Conservation (phyloP, 2,329 filamentous ascomycete species). For the Exserohilum rostratum region DNA sequence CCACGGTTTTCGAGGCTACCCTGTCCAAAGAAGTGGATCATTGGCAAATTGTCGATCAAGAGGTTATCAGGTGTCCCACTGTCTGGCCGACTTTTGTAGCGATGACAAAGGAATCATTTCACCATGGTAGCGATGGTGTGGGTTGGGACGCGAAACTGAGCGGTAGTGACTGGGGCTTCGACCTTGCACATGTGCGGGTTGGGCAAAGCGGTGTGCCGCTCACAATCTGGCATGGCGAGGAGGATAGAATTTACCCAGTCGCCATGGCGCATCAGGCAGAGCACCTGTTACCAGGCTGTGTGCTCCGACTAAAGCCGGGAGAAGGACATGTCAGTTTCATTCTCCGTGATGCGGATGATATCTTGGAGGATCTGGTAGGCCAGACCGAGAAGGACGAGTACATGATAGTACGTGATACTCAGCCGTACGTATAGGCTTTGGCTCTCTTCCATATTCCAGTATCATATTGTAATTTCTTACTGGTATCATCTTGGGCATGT, state of each 20-base stretch:
- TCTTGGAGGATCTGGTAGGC: slow-evolving; percentile 30
- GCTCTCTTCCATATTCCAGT: background rate
- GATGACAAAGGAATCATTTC: slow-evolving; percentile 34
- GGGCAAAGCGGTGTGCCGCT: slow-evolving; percentile 25
- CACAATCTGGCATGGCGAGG: slow-evolving; percentile 43
- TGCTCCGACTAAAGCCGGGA: slow-evolving; percentile 27
- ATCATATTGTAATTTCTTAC: background rate
- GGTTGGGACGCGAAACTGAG: slow-evolving; percentile 39
- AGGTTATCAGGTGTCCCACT: slow-evolving; percentile 27
- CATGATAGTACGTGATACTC: slow-evolving; percentile 12
- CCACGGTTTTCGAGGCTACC: slow-evolving; percentile 33
- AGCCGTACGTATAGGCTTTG: slow-evolving; percentile 1
- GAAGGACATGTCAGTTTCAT: slow-evolving; percentile 38
- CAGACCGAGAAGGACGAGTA: slow-evolving; percentile 23
- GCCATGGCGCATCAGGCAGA: slow-evolving; percentile 33
- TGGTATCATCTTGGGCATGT: background rate
- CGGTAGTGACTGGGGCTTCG: slow-evolving; percentile 42
- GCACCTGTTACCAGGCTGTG: slow-evolving; percentile 27
- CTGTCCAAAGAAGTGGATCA: slow-evolving; percentile 28
- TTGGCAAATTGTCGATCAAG: slow-evolving; percentile 27
- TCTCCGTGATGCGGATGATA: slow-evolving; percentile 28
- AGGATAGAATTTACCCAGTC: slow-evolving; percentile 38
- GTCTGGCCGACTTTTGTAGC: slow-evolving; percentile 32
- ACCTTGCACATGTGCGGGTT: slow-evolving; percentile 33
- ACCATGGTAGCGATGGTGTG: slow-evolving; percentile 33